Percentiles rank a stretch among this genome's conserved stretches.
Conservation (phyloP, 202 grass and related monocot genomes). For the Saccharum hybrid region DNA sequence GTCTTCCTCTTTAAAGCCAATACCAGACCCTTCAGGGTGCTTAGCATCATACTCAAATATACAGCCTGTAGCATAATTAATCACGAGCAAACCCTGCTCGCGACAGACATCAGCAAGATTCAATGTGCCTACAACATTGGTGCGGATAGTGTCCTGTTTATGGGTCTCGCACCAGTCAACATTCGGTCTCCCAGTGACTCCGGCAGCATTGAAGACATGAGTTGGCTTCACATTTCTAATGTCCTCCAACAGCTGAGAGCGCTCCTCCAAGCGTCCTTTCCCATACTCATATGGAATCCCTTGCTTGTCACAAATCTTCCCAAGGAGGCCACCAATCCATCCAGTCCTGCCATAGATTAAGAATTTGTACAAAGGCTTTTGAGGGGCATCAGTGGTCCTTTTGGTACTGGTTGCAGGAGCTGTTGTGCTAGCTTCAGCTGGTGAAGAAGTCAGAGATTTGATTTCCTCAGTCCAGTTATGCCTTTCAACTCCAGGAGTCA, state of each 20-base stretch:
- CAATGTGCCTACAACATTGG: conserved; percentile 79
- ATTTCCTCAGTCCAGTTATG: conserved; percentile 61
- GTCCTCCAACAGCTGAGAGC: conserved; percentile 36
- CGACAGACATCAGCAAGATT: conserved; percentile 81
- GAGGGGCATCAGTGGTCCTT: conserved; percentile 16
- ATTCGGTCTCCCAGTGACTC: conserved; percentile 79
- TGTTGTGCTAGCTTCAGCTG: conserved; percentile 31
- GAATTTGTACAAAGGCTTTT: conserved; percentile 59
- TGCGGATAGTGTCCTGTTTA: conserved; percentile 77
- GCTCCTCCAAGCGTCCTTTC: no score
- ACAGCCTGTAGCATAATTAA: conserved; percentile 90
- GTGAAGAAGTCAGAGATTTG: conserved; percentile 35
- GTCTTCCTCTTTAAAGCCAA: conserved; percentile 83
- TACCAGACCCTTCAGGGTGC: conserved; percentile 72
- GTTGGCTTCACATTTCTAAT: conserved; percentile 78
- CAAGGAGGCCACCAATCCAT: no score
- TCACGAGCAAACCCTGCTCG: conserved; percentile 69
- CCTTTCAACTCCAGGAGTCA: conserved; percentile 76
- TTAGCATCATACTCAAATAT: conserved; percentile 79
- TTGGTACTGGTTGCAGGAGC: conserved; percentile 32
- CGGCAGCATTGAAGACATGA: conserved; percentile 91
- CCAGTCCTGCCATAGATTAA: conserved; percentile 54
- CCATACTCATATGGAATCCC: no score
- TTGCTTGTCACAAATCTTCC: no score
- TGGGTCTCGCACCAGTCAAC: conserved; percentile 83